Evolutionary conservation across 495 filamentous ascomycete species (phyloP), one percentile per base, ranked within the genome.

Genomic region (Xylaria curta): DNA sequence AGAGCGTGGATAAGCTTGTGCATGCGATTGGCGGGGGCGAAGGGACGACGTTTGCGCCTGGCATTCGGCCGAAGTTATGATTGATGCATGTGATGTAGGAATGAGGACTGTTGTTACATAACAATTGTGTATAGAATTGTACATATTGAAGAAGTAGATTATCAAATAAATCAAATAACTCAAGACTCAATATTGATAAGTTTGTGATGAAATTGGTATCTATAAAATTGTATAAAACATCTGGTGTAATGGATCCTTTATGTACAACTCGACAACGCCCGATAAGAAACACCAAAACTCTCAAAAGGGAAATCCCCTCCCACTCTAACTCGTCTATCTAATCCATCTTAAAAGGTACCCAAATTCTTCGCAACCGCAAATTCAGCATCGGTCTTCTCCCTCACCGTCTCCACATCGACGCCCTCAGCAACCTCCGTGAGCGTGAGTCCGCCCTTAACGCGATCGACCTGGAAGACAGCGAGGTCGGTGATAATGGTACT

Each of bases 1-100:
- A 87, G 68, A 89, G 86, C 71, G 87, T 94, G 44, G 92, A 95
- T 82, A 78, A 80, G 44, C 89, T 95, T 75, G 88, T 92, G 0
- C 84, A 87, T 75, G 86, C 86, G 1, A 88, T 95, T 75, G 85
- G 90, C 10, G 80, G 82, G 21, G 89, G 87, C 0, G 74, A 77
- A 42, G 87, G 87, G 10, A 89, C 83, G 40, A 89, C 83, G 65
- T 93, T 91, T 85, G 91, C 89, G 36, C 84, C 86, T 21, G 85
- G 81, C 10, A 76, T 84, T 51, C 80, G 80, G 74, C 73, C 82
- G 17, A 88, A 87, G 78, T 78, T 88, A 76, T 89, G 80, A 51
- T 59, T 56, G 31, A 28, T 19, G 36, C 36, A 38, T 38, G 36
- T 38, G 28, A 78, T 33, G n/a, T 1, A 8, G 28, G 63, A 1